Evolutionary conservation across 805 yeast species (phyloP).

Genomic region (Saccharomycopsis fodiens): DNA sequence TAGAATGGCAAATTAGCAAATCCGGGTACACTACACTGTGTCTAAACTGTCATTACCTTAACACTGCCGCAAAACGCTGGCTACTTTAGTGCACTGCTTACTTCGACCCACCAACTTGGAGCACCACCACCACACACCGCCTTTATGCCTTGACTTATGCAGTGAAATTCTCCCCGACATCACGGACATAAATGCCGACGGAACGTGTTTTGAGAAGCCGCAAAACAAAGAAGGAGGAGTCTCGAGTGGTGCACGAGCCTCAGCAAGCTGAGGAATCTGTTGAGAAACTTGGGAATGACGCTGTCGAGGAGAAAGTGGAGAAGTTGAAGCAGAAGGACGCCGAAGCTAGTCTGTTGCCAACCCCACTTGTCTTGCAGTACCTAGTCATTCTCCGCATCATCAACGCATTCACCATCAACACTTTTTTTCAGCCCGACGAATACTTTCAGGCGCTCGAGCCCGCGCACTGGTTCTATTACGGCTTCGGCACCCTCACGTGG

Average conservation of each 20-base stretch:
- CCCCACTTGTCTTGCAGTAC: slow-evolving; percentile 22
- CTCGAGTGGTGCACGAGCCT: too few relatives aligned
- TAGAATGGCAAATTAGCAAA: too few relatives aligned
- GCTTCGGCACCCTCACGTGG: slow-evolving; percentile 87
- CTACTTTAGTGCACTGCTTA: too few relatives aligned
- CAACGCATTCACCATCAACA: slow-evolving; percentile 56
- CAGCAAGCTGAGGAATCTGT: not conserved
- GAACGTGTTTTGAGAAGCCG: too few relatives aligned
- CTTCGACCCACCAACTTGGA: too few relatives aligned
- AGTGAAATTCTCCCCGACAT: too few relatives aligned
- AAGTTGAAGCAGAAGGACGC: not conserved
- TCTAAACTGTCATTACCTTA: too few relatives aligned
- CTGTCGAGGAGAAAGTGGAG: not conserved
- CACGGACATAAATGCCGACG: too few relatives aligned
- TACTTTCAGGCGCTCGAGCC: slow-evolving; percentile 91
- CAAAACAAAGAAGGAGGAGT: too few relatives aligned
- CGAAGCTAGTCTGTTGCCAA: slow-evolving; percentile 7
- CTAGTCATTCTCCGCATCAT: slow-evolving; percentile 41
- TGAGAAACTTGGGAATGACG: not conserved
- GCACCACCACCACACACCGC: not conserved
- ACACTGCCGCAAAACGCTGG: too few relatives aligned
- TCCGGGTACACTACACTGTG: too few relatives aligned
- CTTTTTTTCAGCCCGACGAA: slow-evolving; percentile 96
- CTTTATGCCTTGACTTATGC: not conserved
- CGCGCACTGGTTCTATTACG: slow-evolving; percentile 68